Evolutionary conservation across 768 basidiomycete genomes (phyloP).

Genomic region (Auricularia sp.): DNA sequence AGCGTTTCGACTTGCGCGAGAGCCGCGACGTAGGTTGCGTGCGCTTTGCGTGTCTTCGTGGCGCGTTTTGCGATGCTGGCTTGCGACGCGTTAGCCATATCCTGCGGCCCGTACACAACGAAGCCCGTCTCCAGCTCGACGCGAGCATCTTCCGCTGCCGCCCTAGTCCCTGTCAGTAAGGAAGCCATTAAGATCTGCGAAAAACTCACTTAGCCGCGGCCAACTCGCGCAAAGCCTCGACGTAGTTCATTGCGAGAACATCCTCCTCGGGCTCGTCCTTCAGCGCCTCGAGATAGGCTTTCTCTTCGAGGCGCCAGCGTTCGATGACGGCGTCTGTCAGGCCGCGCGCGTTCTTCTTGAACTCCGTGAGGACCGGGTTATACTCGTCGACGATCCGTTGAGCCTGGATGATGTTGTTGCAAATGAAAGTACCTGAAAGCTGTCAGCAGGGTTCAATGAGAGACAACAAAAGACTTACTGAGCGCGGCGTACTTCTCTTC

Average conservation of each 20-base stretch:
- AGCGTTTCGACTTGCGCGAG: too few species aligned
- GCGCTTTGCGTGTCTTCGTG: too few species aligned
- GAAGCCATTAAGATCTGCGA: not conserved
- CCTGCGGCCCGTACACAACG: too few species aligned
- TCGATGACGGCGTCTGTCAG: not conserved
- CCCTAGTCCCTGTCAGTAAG: too few species aligned
- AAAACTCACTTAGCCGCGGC: not conserved
- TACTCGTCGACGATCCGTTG: not conserved
- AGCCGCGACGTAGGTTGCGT: too few species aligned
- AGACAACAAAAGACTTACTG: constrained; percentile 4
- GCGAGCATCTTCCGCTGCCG: too few species aligned
- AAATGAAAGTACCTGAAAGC: not conserved
- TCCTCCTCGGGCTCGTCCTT: too few species aligned
- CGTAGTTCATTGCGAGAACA: constrained; percentile 3
- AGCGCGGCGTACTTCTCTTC: too few species aligned
- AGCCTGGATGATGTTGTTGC: not conserved
- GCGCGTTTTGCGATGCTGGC: too few species aligned
- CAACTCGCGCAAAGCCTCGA: constrained; percentile 3
- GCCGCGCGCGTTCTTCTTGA: not conserved
- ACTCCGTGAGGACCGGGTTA: not conserved
- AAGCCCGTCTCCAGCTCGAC: too few species aligned
- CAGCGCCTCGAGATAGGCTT: not conserved
- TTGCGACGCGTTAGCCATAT: too few species aligned
- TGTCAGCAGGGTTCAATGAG: not conserved
- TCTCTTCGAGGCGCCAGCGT: not conserved